Conservation (phyloP, 176 grass and related monocot species). For the Carex littledalei region DNA sequence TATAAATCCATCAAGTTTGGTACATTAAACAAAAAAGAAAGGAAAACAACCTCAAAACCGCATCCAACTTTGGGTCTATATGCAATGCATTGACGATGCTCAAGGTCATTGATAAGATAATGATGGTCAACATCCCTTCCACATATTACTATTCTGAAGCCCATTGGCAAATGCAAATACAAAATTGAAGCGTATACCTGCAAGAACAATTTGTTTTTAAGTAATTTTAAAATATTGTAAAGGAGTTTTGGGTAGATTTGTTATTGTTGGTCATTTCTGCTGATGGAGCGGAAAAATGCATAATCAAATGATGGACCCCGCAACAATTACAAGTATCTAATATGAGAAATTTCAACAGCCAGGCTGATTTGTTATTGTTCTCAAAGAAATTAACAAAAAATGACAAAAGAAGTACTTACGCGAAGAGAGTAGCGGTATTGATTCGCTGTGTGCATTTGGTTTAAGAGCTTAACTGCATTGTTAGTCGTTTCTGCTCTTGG, state of each 20-base stretch:
- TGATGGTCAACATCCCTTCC: constrained; percentile 48
- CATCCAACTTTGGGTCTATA: constrained; percentile 57
- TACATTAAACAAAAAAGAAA: constrained; percentile 1
- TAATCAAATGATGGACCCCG: background rate
- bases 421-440: constrained; percentile 48
- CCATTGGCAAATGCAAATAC: constrained; percentile 47
- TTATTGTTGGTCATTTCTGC: too few relatives aligned
- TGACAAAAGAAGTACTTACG: constrained; percentile 28
- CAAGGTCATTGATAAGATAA: constrained; percentile 42
- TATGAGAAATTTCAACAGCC: background rate
- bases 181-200: constrained; percentile 72
- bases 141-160: constrained; percentile 55
- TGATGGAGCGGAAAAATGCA: background rate
- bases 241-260: background rate
- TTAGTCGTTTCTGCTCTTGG: constrained; percentile 32
- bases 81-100: constrained; percentile 47
- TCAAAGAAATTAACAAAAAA: constrained; percentile 3
- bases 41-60: constrained; percentile 43
- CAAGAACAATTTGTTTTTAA: constrained; percentile 15
- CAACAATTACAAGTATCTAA: background rate
- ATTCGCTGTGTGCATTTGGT: constrained; percentile 60
- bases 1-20: constrained; percentile 1
- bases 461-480: constrained; percentile 23
- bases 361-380: background rate
- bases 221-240: background rate